Base-by-base conservation (phyloP, 2,329 filamentous ascomycete species). In the Xylariaceae sp. region DNA sequence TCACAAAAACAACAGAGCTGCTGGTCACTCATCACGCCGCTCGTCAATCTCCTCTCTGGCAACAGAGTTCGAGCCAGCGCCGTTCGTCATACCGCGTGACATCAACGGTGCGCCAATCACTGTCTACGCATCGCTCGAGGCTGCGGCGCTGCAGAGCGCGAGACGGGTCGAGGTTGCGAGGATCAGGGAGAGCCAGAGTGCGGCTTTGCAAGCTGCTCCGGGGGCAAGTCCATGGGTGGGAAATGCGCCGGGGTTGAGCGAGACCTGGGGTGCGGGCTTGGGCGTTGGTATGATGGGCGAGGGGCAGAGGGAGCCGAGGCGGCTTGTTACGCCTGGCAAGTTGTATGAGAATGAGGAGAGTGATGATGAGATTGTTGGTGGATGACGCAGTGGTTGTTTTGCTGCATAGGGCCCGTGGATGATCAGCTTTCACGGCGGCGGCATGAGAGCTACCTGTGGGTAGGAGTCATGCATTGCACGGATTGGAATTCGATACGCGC, bases 281-380 rank as follows among this genome's bases (percentile, higher is more conserved):
- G 28, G 11, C 5, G 45, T 42, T 31, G 52, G 31, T 28, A 36
- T 56, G 17, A 54, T 51, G 43, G 47, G 36, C 12, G 39, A 39
- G 48, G 47, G 39, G 42, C 53, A 18, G 48, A 58, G 55, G 44
- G 49, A 54, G 47, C 62, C 61, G 19, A 60, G 58, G 41, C 58
- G 60, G 19, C 55, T 67, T 22, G 62, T 65, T 7, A 66, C 64
- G 18, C 63, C 64, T 2, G 64, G 64, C 3, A 68, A 69, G 54
- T 57, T 69, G 16, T 69, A 69, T 47, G 65, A 69, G 56, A 66
- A 68, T 46, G 66, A 69, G 51, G 67, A 69, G 34, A 64, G 65
- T 6, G 67, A 69, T 52, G 67, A 69, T 41, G 66, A 67, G 56
- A 68, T 69, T 41, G 42, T 67, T n/a, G 4, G 7, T 28, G 22